A percentile compares a stretch with the other conserved stretches of the same genome.
Conservation (phyloP, 2,329 filamentous ascomycete genomes). For the Clonostachys chloroleuca region DNA sequence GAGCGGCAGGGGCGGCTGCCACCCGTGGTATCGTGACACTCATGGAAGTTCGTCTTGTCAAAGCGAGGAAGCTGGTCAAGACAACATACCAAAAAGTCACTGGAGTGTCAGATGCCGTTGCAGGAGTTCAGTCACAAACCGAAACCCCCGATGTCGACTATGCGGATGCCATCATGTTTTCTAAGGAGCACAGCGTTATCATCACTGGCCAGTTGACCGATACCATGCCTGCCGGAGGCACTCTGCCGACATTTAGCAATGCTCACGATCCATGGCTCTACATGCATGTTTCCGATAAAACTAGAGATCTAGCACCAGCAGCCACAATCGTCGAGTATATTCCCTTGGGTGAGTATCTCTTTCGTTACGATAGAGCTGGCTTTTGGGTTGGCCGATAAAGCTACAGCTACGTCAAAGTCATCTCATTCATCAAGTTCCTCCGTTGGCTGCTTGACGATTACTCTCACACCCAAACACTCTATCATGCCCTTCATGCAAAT, state of each 20-base stretch:
- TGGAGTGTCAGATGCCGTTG: constrained; percentile 35
- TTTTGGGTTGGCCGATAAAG: constrained; percentile 64
- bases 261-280: constrained; percentile 62
- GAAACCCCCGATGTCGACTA: constrained; percentile 35
- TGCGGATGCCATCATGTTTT: constrained; percentile 56
- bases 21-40: constrained; percentile 58
- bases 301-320: background rate
- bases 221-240: background rate
- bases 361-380: constrained; percentile 64
- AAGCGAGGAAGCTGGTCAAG: constrained; percentile 50
- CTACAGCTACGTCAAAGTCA: constrained; percentile 44
- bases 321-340: constrained; percentile 41
- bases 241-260: constrained; percentile 37
- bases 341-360: constrained; percentile 61
- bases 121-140: constrained; percentile 22
- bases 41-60: constrained; percentile 50
- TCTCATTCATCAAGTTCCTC: constrained; percentile 54
- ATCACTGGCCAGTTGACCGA: constrained; percentile 42
- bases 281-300: constrained; percentile 45
- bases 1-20: constrained; percentile 54
- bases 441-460: constrained; percentile 56
- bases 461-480: constrained; percentile 57
- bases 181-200: constrained; percentile 41
- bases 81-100: constrained; percentile 44
- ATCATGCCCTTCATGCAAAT: constrained; percentile 56